Conservation (phyloP, 176 grass and related monocot species). For the Dactylis glomerata region DNA sequence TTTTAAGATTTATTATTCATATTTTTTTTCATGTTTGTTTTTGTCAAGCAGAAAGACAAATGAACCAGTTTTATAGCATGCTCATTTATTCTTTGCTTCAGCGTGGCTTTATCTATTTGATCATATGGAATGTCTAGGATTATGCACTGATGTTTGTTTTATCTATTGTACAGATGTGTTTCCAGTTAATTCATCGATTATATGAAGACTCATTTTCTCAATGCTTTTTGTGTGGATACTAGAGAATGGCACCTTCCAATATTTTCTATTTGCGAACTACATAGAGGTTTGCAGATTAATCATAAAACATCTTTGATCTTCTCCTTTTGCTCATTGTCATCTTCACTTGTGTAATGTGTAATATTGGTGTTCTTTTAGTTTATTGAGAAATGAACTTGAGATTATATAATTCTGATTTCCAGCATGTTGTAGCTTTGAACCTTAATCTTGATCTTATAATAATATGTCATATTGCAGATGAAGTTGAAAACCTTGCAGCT, state of each 20-base stretch:
- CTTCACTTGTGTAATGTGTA: not conserved
- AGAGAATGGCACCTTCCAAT: not conserved
- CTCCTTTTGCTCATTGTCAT: not conserved
- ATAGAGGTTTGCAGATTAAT: not conserved
- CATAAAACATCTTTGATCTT: not conserved
- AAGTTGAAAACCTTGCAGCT: conserved; percentile 99
- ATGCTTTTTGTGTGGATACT: not conserved
- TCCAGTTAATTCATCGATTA: no score
- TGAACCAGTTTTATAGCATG: no score
- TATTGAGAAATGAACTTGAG: no score
- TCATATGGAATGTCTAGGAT: no score
- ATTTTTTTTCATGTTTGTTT: no score
- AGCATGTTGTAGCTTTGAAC: conserved; percentile 12
- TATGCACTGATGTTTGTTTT: no score
- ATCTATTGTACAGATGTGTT: no score
- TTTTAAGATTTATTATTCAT: no score
- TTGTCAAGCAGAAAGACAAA: no score
- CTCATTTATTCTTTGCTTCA: no score
- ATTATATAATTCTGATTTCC: conserved; percentile 18
- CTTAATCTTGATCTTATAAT: conserved; percentile 31
- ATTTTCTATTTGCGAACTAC: not conserved
- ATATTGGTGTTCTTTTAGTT: not conserved
- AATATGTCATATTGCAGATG: conserved; percentile 58
- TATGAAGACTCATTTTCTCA: no score
- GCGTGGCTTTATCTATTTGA: no score